phyloP scores from a whole-genome alignment of 2,329 filamentous ascomycete species.

The Eutypella sp. region DNA sequence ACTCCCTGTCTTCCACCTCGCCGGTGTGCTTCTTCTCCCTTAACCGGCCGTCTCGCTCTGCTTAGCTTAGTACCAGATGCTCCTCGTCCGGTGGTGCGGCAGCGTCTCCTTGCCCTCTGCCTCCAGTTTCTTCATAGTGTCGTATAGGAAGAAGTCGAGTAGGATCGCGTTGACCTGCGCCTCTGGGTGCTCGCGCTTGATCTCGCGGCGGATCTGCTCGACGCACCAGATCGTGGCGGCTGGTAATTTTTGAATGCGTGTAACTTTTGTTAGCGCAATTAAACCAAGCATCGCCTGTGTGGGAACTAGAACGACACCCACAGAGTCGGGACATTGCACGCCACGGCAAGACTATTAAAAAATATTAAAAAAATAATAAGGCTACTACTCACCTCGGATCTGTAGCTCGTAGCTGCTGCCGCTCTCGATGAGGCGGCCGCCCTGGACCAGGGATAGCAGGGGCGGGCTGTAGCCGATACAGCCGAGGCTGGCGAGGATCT shows the following conservation, averaged over 20 bases:
- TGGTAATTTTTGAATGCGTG: constrained; percentile 30
- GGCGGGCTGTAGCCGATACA: constrained; percentile 81
- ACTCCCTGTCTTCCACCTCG: too few relatives aligned
- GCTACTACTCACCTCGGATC: constrained; percentile 58
- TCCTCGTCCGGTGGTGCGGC: constrained; percentile 84
- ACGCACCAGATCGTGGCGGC: constrained; percentile 95
- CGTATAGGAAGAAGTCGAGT: constrained; percentile 97
- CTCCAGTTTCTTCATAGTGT: constrained; percentile 85
- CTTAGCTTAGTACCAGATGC: constrained; percentile 88
- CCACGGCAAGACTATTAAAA: too few relatives aligned
- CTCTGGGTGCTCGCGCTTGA: constrained; percentile 66
- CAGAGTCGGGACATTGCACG: too few relatives aligned
- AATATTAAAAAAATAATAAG: too few relatives aligned
- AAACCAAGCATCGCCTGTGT: too few relatives aligned
- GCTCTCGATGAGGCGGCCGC: constrained; percentile 59
- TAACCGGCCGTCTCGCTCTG: too few relatives aligned
- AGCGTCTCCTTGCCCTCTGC: constrained; percentile 53
- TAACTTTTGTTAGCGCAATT: too few relatives aligned
- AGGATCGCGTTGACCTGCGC: constrained; percentile 77
- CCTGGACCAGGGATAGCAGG: constrained; percentile 65
- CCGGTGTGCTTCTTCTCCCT: too few relatives aligned
- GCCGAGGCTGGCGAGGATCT: constrained; percentile 79
- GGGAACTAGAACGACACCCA: too few relatives aligned
- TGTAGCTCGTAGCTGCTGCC: constrained; percentile 82
- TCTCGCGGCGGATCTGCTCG: constrained; percentile 80